Evolutionary conservation across 306 rosid genomes (phyloP).

Genomic region (Vigna unguiculata): DNA sequence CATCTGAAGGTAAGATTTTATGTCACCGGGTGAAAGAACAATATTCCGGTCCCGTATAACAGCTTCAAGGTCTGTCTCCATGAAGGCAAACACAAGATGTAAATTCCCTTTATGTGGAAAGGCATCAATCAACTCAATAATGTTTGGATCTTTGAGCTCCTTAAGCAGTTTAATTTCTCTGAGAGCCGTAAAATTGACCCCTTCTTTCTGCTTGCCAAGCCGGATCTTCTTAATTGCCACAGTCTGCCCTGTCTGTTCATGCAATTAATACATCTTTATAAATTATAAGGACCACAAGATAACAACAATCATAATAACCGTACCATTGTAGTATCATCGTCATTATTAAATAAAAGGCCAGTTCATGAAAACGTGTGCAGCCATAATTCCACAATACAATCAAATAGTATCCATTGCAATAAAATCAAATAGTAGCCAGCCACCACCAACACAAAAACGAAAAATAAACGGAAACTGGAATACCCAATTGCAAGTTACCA

Average conservation of each 20-base stretch:
- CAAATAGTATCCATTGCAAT: conserved; percentile 17
- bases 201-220: conserved; percentile 96
- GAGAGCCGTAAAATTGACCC: conserved; percentile 89
- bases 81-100: conserved; percentile 93
- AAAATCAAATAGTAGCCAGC: conserved; percentile 28
- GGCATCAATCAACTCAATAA: conserved; percentile 85
- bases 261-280: conserved; percentile 40
- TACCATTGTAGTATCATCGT: not conserved
- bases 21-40: conserved; percentile 87
- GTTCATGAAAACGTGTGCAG: conserved; percentile 13
- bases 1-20: conserved; percentile 91
- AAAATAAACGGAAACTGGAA: not conserved
- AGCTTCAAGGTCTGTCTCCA: conserved; percentile 98
- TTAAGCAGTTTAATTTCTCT: conserved; percentile 85
- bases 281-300: conserved; percentile 22
- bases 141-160: conserved; percentile 79
- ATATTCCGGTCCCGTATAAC: conserved; percentile 86
- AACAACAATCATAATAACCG: not conserved
- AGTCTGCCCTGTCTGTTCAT: conserved; percentile 83
- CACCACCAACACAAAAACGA: not conserved
- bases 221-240: conserved; percentile 97
- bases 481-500: conserved; percentile 33
- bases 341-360: conserved; percentile 32
- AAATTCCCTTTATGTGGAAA: conserved; percentile 87
- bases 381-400: conserved; percentile 29